Evolutionary conservation across 768 basidiomycete genomes (phyloP).

Genomic region (Pisolithus orientalis): DNA sequence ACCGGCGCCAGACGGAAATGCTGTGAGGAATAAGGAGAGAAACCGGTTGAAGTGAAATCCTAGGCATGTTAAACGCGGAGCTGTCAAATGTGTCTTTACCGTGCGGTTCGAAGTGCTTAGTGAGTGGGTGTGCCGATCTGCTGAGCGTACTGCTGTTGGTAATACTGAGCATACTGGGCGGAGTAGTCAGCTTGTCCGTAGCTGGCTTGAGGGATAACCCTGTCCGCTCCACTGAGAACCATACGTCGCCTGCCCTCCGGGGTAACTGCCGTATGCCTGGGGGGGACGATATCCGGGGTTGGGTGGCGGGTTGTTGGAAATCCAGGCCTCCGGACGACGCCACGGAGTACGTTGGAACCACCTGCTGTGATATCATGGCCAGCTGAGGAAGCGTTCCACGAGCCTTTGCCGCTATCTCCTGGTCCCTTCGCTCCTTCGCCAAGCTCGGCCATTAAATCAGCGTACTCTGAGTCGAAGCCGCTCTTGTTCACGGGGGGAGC

Average conservation of each 20-base stretch:
- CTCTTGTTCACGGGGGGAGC: slow-evolving; percentile 52
- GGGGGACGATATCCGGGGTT: slow-evolving; percentile 64
- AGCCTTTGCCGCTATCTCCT: slow-evolving; percentile 46
- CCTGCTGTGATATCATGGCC: slow-evolving; percentile 48
- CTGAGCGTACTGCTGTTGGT: slow-evolving; percentile 83
- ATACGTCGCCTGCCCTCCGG: slow-evolving; percentile 40
- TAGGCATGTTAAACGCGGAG: slow-evolving; percentile 12
- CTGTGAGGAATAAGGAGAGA: slow-evolving; percentile 8
- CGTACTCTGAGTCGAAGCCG: slow-evolving; percentile 97
- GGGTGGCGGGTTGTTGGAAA: slow-evolving; percentile 44
- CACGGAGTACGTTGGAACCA: slow-evolving; percentile 80
- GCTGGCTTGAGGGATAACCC: slow-evolving; percentile 23
- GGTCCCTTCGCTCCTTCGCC: slow-evolving; percentile 71
- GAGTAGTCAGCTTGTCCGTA: slow-evolving; percentile 60
- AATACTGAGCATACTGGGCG: slow-evolving; percentile 77
- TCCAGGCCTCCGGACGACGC: slow-evolving; percentile 88
- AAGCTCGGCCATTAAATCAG: slow-evolving; percentile 94
- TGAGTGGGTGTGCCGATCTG: slow-evolving; percentile 43
- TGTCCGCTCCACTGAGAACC: slow-evolving; percentile 30
- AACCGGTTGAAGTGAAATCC: neutral
- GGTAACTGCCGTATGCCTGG: slow-evolving; percentile 49
- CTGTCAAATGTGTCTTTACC: slow-evolving; percentile 24
- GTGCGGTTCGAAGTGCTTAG: slow-evolving; percentile 14
- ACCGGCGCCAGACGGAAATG: slow-evolving; percentile 15
- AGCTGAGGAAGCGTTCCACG: slow-evolving; percentile 65